These are phyloP conservation scores for Rusavskia elegans DNA, from an alignment of 495 filamentous ascomycete genomes.

Conservation along the genomic window DNA sequence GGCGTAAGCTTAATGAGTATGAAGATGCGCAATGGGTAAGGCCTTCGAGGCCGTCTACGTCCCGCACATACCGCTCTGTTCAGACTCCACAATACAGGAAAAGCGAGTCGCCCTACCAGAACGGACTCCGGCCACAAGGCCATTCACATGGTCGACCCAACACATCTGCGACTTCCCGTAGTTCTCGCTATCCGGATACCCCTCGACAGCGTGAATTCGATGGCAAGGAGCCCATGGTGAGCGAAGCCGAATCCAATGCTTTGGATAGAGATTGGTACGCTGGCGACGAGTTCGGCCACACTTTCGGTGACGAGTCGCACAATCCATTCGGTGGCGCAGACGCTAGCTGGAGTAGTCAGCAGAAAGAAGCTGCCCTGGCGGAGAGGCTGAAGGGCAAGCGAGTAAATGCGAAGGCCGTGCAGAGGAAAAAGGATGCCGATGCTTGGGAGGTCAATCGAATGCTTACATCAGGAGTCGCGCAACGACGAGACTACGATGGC, in stretches of 20 bases:
- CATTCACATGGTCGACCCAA: slow-evolving; percentile 18
- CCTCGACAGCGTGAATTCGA: slow-evolving; percentile 36
- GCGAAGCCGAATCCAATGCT: slow-evolving; percentile 35
- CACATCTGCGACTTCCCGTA: slow-evolving; percentile 31
- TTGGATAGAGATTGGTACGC: slow-evolving; percentile 83
- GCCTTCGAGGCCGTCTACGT: slow-evolving; percentile 33
- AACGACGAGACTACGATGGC: slow-evolving; percentile 61
- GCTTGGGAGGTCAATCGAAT: slow-evolving; percentile 98
- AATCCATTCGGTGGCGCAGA: slow-evolving; percentile 54
- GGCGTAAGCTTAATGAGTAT: slow-evolving; percentile 38
- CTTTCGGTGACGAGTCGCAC: slow-evolving; percentile 61
- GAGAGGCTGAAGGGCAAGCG: slow-evolving; percentile 60
- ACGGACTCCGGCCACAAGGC: slow-evolving; percentile 10
- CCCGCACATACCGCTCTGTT: slow-evolving; percentile 8
- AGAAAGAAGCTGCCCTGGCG: slow-evolving; percentile 50
- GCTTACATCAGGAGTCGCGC: slow-evolving; percentile 91
- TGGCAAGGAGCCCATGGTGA: slow-evolving; percentile 30
- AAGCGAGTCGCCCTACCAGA: slow-evolving; percentile 15
- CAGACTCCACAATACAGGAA: slow-evolving; percentile 18
- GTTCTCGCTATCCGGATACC: slow-evolving; percentile 26
- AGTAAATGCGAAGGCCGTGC: slow-evolving; percentile 53
- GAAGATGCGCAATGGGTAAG: slow-evolving; percentile 35
- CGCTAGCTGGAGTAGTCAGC: slow-evolving; percentile 51
- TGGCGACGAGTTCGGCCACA: slow-evolving; percentile 61
- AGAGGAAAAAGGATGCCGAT: slow-evolving; percentile 87